Base-by-base conservation (phyloP, 2,329 filamentous ascomycete species). In the Exophiala alcalophila region DNA sequence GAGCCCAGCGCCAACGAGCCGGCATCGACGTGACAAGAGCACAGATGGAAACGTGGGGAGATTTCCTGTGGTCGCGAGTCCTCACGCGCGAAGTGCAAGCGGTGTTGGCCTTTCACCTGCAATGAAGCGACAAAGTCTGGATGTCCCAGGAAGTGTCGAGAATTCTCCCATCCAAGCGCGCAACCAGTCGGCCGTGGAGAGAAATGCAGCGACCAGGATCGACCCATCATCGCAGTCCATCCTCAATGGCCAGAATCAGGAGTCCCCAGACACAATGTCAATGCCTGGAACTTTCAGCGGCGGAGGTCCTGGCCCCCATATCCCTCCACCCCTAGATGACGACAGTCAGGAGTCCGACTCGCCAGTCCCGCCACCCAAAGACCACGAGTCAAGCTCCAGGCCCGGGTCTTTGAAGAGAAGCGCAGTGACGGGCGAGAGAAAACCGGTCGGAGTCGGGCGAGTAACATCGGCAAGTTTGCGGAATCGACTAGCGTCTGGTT, bases 11-110 rank as follows among this genome's bases (percentile, higher is more conserved):
- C 69, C 61, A 42, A 59, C 68, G 20, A 62, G 63, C 47, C 63
- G 70, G 26, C 86, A 94, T 61, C 78, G 87, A 43, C 82, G 90
- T 52, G 90, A 96, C 59, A 81, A 86, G 56, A 94, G 86, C 62
- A 82, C 79, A 21, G 71, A 72, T 42, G 69, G 74, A 27, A 52
- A 49, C 28, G 5, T 53, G 7, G 79, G 80, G 4, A 77, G 56
- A 2, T 40, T 68, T 81, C 19, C 82, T 83, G 62, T 92, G 86
- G 59, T 94, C 86, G 6, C 78, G 89, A 27, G 96, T 95, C 72
- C 92, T 88, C 71, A 67, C 48, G 71, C 62, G 43, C 58, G 63
- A 11, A 43, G 26, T 19, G 37, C 47, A 8, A 54, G 53, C 15
- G 30, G 34, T 23, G 47, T 45, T 18, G 71, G 74, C 14, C 60